These are phyloP conservation scores for Brassica rapa DNA, from an alignment of 345 rosid genomes.

Conservation along the genomic window DNA sequence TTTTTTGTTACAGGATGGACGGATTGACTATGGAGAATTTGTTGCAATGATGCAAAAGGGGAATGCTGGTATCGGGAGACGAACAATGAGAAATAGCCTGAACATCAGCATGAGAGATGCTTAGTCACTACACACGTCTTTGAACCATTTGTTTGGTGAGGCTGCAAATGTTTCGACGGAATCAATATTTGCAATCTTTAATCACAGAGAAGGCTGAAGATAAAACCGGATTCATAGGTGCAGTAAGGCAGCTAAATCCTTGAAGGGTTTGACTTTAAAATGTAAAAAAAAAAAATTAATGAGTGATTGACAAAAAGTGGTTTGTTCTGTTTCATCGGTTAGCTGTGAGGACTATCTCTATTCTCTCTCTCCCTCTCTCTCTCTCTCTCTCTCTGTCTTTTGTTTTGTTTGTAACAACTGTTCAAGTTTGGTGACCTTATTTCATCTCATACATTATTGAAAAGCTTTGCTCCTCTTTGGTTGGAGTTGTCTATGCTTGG, in stretches of 20 bases:
- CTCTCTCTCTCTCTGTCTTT: conserved; percentile 16
- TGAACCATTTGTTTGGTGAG: background rate
- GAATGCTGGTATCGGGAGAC: conserved; percentile 84
- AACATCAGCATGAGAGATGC: conserved; percentile 95
- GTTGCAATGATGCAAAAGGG: conserved; percentile 99
- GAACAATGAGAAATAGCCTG: conserved; percentile 95
- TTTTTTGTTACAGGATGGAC: conserved; percentile 65
- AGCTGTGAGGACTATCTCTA: conserved; percentile 11
- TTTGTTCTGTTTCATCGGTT: conserved; percentile 27
- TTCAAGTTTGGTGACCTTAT: conserved; percentile 25
- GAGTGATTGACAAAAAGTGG: conserved; percentile 17
- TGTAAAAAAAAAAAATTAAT: conserved; percentile 15
- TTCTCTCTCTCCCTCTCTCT: conserved; percentile 3
- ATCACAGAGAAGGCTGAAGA: conserved; percentile 11
- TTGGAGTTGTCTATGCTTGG: too few relatives aligned
- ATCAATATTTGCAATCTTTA: conserved; percentile 8
- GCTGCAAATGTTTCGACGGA: conserved; percentile 20
- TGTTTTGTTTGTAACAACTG: conserved; percentile 34
- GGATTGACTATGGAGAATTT: conserved; percentile 94
- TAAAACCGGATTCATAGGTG: conserved; percentile 13
- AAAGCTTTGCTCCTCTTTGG: conserved; percentile 19
- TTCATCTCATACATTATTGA: conserved; percentile 19
- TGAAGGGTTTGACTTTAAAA: conserved; percentile 29
- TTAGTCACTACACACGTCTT: background rate
- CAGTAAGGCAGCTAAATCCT: conserved; percentile 5